Base-by-base conservation (phyloP, 139 green algal species). In the Microglena sp. region DNA sequence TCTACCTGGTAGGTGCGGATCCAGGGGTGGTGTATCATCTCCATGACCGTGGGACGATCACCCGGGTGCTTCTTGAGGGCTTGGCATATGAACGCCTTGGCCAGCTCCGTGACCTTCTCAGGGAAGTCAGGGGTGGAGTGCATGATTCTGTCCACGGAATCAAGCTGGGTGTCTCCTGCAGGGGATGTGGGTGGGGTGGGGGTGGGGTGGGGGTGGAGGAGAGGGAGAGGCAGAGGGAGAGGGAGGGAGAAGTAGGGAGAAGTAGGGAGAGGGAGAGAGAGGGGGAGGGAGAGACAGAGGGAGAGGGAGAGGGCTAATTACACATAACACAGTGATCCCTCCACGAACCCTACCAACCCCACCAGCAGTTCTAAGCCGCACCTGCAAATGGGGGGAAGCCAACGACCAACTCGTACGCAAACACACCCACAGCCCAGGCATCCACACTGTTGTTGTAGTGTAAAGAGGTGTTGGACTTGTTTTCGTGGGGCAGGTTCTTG, bases 321-420 rank as follows among this genome's bases (percentile, higher is more conserved):
- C n/a, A n/a, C n/a, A n/a, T n/a, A n/a, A n/a, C n/a, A n/a, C n/a
- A n/a, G n/a, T n/a, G n/a, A n/a, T n/a, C n/a, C n/a, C n/a, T n/a
- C n/a, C n/a, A n/a, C n/a, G n/a, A n/a, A n/a, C n/a, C n/a, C n/a
- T n/a, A n/a, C n/a, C n/a, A n/a, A n/a, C n/a, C n/a, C n/a, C n/a
- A n/a, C n/a, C n/a, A n/a, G n/a, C n/a, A n/a, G n/a, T n/a, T n/a
- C n/a, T n/a, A n/a, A n/a, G 5, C 22, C 36, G 34, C 53, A 73
- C 65, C 65, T 35, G 73, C 73, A 46, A 92, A 93, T 5, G 87
- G 87, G 6, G 87, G 79, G 58, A 82, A 86, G 45, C 87, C 89
- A 22, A 87, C 77, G 8, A 95, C 67, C 50, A 95, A 82, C 74
- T 95, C 88, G 54, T 89, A 96, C 0, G 88, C 59, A 35, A 96